Evolutionary conservation across 83 land plant genomes (phyloP).

Genomic region (Isoetes engelmannii): DNA sequence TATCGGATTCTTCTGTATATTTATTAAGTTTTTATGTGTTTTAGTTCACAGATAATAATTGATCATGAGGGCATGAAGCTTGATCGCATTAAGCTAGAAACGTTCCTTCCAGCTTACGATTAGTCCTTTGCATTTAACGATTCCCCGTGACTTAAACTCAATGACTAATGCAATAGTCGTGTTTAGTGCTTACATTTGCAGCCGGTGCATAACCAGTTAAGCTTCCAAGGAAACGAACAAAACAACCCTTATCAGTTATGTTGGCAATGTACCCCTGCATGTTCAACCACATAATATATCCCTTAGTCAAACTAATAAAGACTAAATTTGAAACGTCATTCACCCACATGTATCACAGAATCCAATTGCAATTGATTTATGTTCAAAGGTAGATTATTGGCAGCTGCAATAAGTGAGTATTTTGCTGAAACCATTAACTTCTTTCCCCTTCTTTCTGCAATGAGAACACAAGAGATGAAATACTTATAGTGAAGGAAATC

Average conservation of each 20-base stretch:
- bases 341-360: constrained; percentile 59
- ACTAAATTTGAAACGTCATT: not conserved
- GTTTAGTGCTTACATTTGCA: constrained; percentile 34
- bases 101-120: too few relatives aligned
- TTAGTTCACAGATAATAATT: too few relatives aligned
- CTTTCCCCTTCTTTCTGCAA: constrained; percentile 28
- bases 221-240: constrained; percentile 85
- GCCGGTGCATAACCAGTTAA: constrained; percentile 72
- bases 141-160: too few relatives aligned
- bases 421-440: constrained; percentile 72
- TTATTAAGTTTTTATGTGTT: too few relatives aligned
- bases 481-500: constrained; percentile 5
- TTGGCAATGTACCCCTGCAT: constrained; percentile 77
- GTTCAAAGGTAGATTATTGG: constrained; percentile 54
- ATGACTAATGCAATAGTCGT: too few relatives aligned
- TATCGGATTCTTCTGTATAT: too few relatives aligned
- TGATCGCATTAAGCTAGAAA: too few relatives aligned
- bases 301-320: not conserved
- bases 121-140: too few relatives aligned
- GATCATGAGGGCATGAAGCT: too few relatives aligned
- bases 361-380: constrained; percentile 41
- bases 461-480: not conserved
- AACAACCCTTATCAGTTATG: constrained; percentile 71
- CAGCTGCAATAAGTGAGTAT: constrained; percentile 60
- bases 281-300: not conserved